Base-by-base conservation (phyloP, 208 protist genomes). In the Porcisia deanei region DNA sequence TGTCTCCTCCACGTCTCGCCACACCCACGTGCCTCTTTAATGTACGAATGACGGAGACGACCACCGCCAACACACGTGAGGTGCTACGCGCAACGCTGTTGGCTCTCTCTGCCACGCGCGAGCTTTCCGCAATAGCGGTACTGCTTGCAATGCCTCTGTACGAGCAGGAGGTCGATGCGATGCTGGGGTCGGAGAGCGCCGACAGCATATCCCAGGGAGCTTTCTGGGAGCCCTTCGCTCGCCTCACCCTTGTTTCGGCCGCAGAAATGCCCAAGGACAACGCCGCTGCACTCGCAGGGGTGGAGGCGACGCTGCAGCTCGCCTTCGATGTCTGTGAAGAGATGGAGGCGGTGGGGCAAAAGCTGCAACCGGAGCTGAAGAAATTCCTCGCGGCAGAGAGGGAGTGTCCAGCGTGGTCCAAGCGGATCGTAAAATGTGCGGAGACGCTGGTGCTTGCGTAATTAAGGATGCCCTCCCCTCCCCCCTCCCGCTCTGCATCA, bases 251-350 rank as follows among this genome's bases (percentile, higher is more conserved):
- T 8, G 58, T 69, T 2, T 81, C 81, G 1, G 79, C 85, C 9
- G 53, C 61, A 6, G 54, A 65, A 14, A 47, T 71, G 59, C 57
- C 73, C 0, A 47, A 39, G 12, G 1, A 45, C 25, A 63, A 45
- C 41, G 57, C 47, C 2, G 37, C 43, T 12, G 12, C 22, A 45
- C 18, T 74, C 8, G 67, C 75, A 20, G 63, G 22, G 30, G 70
- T 73, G 58, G 75, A 73, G 70, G 64, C 58, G 25, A 47, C 74
- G 53, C 47, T 79, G 57, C 71, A 79, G 71, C 47, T 84, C 7
- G 88, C 83, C 20, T 75, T 96, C 7, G 84, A 86, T 55, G 85
- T 87, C 3, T 96, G 91, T 61, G 86, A 89, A 52, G 89, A 93
- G 39, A 71, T 93, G 71, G 77, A 77, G 59, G 58, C 45, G 6